A percentile compares a stretch with the other conserved stretches of the same genome.
phyloP scores from a whole-genome alignment of 148 eudicot species.

The Limonium bicolor region DNA sequence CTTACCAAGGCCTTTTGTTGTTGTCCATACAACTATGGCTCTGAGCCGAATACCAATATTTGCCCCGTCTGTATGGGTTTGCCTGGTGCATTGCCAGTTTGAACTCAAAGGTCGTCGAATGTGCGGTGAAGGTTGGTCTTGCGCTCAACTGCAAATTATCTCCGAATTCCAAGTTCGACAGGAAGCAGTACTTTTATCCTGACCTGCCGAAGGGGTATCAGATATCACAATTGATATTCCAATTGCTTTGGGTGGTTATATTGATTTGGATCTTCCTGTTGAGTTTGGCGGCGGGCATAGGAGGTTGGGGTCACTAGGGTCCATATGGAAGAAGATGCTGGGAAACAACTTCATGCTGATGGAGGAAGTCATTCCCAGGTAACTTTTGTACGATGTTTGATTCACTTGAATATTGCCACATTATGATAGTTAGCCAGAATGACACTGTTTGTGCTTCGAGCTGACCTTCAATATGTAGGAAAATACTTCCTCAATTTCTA shows the following conservation, averaged over 20 bases:
- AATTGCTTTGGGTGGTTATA: slow-evolving; percentile 62
- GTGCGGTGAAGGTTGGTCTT: slow-evolving; percentile 79
- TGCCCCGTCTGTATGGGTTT: slow-evolving; percentile 97
- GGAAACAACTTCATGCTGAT: slow-evolving; percentile 75
- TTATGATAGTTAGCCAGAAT: background rate
- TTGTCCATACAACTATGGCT: slow-evolving; percentile 80
- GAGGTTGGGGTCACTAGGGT: slow-evolving; percentile 88
- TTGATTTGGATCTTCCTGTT: slow-evolving; percentile 87
- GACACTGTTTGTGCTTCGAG: too few relatives aligned
- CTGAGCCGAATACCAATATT: slow-evolving; percentile 62
- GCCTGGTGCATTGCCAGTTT: slow-evolving; percentile 95
- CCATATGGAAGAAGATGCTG: slow-evolving; percentile 99
- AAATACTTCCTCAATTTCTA: too few relatives aligned
- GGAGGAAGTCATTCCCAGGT: slow-evolving; percentile 74
- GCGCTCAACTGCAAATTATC: slow-evolving; percentile 77
- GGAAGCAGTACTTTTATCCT: slow-evolving; percentile 97
- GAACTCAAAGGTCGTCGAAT: slow-evolving; percentile 79
- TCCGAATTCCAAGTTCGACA: slow-evolving; percentile 73
- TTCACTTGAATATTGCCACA: background rate
- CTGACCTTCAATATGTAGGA: too few relatives aligned
- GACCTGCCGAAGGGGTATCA: slow-evolving; percentile 98
- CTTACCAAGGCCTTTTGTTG: slow-evolving; percentile 84
- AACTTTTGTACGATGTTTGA: background rate
- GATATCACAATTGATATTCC: slow-evolving; percentile 95
- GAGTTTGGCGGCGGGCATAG: slow-evolving; percentile 96